Evolutionary conservation across 805 yeast genomes (phyloP).

Genomic region (Saturnispora silvae): DNA sequence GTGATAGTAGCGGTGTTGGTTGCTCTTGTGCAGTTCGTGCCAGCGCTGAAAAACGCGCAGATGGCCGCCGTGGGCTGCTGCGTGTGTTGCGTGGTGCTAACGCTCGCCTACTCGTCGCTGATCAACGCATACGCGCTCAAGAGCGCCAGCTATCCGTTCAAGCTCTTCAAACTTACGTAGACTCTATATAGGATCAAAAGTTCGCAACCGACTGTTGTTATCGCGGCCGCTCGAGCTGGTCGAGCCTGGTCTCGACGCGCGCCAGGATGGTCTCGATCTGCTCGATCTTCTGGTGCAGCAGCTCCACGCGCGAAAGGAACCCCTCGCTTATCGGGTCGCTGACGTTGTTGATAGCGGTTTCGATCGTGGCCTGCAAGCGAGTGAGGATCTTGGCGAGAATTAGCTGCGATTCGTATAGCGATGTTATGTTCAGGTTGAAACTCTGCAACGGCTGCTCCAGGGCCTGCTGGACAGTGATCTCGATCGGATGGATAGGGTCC

Average conservation of each 20-base stretch:
- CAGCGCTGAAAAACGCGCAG: conserved; percentile 35
- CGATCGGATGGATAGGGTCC: conserved; percentile 44
- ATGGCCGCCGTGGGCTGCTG: conserved; percentile 31
- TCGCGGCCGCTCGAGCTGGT: no score
- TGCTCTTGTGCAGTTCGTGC: conserved; percentile 46
- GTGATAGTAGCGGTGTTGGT: conserved; percentile 50
- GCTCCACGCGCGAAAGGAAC: no score
- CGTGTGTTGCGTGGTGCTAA: conserved; percentile 36
- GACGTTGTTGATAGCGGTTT: no score
- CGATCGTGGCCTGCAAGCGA: conserved; percentile 29
- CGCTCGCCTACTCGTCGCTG: conserved; percentile 41
- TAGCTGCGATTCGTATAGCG: conserved; percentile 46
- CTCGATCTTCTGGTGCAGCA: no score
- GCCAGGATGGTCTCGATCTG: no score
- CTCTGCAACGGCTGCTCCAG: conserved; percentile 44
- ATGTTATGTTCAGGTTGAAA: conserved; percentile 39
- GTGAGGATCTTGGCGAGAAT: conserved; percentile 40
- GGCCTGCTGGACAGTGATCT: conserved; percentile 45
- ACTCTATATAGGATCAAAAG: not conserved
- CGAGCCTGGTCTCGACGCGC: no score
- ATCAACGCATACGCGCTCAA: conserved; percentile 60
- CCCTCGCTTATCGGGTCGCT: no score
- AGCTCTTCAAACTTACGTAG: conserved; percentile 24
- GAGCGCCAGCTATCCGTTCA: conserved; percentile 68
- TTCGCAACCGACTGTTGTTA: no score